phyloP scores from a whole-genome alignment of 208 protist genomes.

The Wallacemonas collosoma region DNA sequence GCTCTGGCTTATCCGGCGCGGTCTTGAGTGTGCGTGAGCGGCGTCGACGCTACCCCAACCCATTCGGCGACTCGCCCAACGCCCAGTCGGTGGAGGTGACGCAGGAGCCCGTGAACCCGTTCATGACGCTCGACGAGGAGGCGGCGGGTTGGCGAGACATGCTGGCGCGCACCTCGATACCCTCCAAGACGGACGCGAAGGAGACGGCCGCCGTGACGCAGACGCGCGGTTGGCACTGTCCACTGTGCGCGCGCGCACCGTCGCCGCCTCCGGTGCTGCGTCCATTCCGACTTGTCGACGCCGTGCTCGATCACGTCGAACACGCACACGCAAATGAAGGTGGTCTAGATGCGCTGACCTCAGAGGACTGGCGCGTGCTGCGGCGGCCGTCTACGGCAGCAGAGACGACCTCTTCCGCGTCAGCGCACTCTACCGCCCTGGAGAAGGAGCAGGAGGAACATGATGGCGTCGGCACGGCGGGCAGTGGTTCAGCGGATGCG shows the following conservation, averaged over 20 bases:
- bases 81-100: constrained; percentile 57
- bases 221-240: constrained; percentile 18
- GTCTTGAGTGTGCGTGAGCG: constrained; percentile 56
- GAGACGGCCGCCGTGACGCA: neutral
- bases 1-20: neutral
- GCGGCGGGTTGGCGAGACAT: constrained; percentile 18
- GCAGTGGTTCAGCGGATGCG: no score
- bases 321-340: constrained; percentile 24
- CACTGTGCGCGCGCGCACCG: constrained; percentile 24
- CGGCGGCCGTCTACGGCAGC: neutral
- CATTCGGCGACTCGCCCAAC: constrained; percentile 77
- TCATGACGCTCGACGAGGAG: constrained; percentile 54
- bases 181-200: neutral
- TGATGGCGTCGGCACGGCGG: neutral
- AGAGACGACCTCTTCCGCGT: constrained; percentile 31
- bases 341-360: constrained; percentile 30
- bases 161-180: neutral
- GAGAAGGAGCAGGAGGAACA: neutral
- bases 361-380: constrained; percentile 29
- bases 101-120: constrained; percentile 83
- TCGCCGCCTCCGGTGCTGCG: neutral
- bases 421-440: neutral
- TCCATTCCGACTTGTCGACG: constrained; percentile 59
- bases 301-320: constrained; percentile 68
- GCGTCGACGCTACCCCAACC: constrained; percentile 81